Base-by-base conservation (phyloP, 1,284 basidiomycete genomes). In the Athelia psychrophila region DNA sequence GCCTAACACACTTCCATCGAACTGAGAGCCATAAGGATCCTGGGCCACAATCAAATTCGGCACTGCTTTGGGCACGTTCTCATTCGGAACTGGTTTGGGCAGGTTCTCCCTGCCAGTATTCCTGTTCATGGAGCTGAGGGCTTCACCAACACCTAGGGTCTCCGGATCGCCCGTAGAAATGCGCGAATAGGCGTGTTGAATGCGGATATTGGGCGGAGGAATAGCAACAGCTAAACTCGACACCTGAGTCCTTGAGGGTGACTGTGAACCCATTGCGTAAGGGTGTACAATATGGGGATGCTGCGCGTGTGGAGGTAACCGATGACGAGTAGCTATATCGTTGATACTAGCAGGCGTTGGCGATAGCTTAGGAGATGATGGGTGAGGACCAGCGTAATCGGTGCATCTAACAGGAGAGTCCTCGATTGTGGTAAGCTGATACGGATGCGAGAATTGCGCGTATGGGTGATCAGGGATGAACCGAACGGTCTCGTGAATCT, bases 391-490 rank as follows among this genome's bases (percentile, higher is more conserved):
- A 3, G 78, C 80, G 58, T 78, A 80, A 18, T 75, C 76, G 0
- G 71, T 69, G 16, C 62, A 56, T 46, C 58, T 60, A 32, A 52
- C 48, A 27, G 55, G 49, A 18, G n/a, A 20, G 8, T 24, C 44
- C 19, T 24, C 57, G 60, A 1, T 53, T 56, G 23, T 55, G 55
- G 23, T 48, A 57, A 35, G 2, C 40, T 55, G 22, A 23, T 45
- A 51, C 48, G 58, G 48, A 50, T 57, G 58, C 3, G 72, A 72
- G 13, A 69, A 73, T 45, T 79, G 75, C 5, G 81, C 81, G 60
- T 86, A 86, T 1, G 83, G 81, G 64, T 86, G 84, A 27, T 72
- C 68, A 10, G 76, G 74, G 25, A 83, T 58, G 23, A 64, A 60
- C 47, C 6, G 27, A 30, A 78, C 66, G 3, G 68, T 64, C 30